These are phyloP conservation scores for Melanomma pulvis-pyrius DNA, from an alignment of 495 filamentous ascomycete genomes.

Conservation along the genomic window DNA sequence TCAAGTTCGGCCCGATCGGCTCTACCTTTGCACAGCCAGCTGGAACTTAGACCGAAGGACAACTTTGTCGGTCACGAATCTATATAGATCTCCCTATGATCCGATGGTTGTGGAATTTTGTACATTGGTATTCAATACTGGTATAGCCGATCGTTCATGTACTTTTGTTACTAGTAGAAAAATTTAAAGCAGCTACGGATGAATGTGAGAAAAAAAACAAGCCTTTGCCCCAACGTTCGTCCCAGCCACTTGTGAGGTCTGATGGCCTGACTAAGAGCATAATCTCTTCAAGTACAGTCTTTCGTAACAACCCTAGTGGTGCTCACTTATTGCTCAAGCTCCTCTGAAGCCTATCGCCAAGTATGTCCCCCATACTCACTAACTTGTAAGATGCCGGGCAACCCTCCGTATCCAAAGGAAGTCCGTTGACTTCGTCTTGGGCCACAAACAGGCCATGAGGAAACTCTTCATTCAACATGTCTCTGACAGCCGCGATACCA, in stretches of 20 bases:
- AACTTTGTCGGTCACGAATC: neutral
- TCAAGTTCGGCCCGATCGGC: conserved; percentile 64
- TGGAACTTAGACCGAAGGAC: neutral
- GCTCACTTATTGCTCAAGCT: conserved; percentile 1
- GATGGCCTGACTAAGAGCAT: no score
- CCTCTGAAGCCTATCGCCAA: neutral
- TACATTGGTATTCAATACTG: no score
- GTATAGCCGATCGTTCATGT: no score
- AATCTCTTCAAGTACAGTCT: no score
- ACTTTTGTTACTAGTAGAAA: no score
- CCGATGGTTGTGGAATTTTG: no score
- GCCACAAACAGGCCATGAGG: conserved; percentile 5
- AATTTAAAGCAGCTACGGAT: no score
- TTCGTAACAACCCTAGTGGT: no score
- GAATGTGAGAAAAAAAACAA: no score
- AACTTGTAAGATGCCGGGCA: conserved; percentile 1
- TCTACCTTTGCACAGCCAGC: conserved; percentile 23
- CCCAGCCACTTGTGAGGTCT: no score
- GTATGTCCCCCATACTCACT: conserved; percentile 8
- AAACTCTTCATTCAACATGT: conserved; percentile 5
- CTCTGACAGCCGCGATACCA: conserved; percentile 7
- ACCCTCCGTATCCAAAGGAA: neutral
- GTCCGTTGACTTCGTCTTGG: conserved; percentile 14
- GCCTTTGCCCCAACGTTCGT: no score
- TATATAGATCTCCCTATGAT: no score